A percentile compares a stretch with the other conserved stretches of the same genome.
These are phyloP conservation scores for Rhodotorula sp. DNA, from an alignment of 1,284 basidiomycete genomes.

Conservation along the genomic window DNA sequence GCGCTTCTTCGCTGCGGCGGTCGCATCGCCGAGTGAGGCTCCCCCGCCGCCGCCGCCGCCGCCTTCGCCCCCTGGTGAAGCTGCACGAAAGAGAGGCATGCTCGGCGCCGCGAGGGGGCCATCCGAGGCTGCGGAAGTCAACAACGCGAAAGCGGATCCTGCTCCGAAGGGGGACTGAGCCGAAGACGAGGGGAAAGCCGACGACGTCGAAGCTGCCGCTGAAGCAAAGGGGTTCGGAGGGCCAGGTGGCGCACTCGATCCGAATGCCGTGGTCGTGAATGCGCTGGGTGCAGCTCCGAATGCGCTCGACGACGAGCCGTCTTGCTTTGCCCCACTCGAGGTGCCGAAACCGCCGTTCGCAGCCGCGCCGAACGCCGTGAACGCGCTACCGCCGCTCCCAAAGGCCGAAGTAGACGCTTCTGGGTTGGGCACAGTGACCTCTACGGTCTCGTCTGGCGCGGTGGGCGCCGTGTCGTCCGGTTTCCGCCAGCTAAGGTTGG, in stretches of 20 bases:
- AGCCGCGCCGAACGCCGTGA: slow-evolving; percentile 12
- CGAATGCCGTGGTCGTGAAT: neutral
- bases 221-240: neutral
- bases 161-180: neutral
- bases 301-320: neutral
- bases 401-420: neutral
- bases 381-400: slow-evolving; percentile 5
- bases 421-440: neutral
- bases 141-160: neutral
- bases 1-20: neutral
- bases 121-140: neutral
- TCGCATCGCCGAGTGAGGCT: neutral
- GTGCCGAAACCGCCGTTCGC: slow-evolving; percentile 4
- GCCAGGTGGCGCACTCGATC: neutral
- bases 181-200: neutral
- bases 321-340: neutral
- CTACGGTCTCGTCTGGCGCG: neutral
- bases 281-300: neutral
- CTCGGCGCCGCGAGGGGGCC: too few relatives aligned
- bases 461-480: neutral
- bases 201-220: neutral
- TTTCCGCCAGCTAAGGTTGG: slow-evolving; percentile 20
- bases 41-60: neutral
- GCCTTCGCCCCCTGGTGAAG: neutral
- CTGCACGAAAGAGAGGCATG: neutral